Evolutionary conservation across 768 basidiomycete species (phyloP), one percentile per base, ranked within the genome.

Genomic region (Tulasnella sp.): DNA sequence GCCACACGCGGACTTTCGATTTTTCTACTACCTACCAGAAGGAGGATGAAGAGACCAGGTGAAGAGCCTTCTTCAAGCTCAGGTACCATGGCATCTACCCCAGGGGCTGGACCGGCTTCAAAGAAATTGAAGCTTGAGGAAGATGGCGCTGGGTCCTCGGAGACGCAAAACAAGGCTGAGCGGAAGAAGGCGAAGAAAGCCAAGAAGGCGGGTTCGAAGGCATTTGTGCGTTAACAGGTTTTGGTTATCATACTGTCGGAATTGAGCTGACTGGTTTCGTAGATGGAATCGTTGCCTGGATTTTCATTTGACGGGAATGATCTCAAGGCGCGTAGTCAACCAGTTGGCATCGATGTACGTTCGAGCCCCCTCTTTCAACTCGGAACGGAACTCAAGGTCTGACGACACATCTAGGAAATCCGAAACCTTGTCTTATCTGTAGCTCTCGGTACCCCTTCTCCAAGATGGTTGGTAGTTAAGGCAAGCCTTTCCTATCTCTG

Each of bases 361-460:
- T 10, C 35, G 32, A 11, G 7, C 6, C 20, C 1, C 44, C 10
- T 16, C 26, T 32, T 35, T 3, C 71, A 9, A n/a, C 26, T 13
- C 6, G 29, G 26, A 69, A 61, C 55, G 16, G 20, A n/a, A 55
- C 18, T 26, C 37, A 40, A 46, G 51, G 29, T 40, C 78, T 29
- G 23, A 67, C n/a, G 26, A 39, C 15, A 6, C 42, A 71, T 40
- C 51, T 39, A 98, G 96, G 95, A 98, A 82, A 86, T 98, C 29
- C 89, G 97, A 46, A 96, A 98, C 81, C 87, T 98, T 26, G 87
- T 92, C 13, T 85, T 98, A 3, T 93, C 98, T 81, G 86, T 97
- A 70, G 84, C 91, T 35, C 92, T 92, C 0, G 94, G 96, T 81
- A 91, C 90, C 23, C 91, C 92, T n/a, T 91, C 93, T 0, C 92